Evolutionary conservation across 2,329 filamentous ascomycete species (phyloP).

Genomic region (Mycosphaerella arachidis): DNA sequence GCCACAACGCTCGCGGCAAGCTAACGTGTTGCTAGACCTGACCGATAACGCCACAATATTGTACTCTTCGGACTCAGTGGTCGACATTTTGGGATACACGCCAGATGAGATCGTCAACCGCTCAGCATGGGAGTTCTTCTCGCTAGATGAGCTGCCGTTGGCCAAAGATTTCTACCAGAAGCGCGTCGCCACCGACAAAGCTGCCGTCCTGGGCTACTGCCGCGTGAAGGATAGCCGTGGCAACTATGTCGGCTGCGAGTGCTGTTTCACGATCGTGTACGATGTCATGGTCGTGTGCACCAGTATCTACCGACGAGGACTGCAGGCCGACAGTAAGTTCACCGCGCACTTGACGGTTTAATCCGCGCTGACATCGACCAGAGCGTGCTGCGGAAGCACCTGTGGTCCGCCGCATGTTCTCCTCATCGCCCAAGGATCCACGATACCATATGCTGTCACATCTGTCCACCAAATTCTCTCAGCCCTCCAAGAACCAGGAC

Average conservation of each 20-base stretch:
- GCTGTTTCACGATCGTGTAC: conserved; percentile 83
- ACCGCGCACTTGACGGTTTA: neutral
- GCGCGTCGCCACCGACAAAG: conserved; percentile 74
- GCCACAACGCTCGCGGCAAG: neutral
- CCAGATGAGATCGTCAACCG: conserved; percentile 70
- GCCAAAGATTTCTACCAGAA: conserved; percentile 68
- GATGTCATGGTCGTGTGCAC: conserved; percentile 83
- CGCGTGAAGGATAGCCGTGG: conserved; percentile 65
- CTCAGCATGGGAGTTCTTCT: conserved; percentile 82
- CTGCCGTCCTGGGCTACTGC: conserved; percentile 77
- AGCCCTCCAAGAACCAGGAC: conserved; percentile 51
- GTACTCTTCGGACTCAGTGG: conserved; percentile 77
- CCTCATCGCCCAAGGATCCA: conserved; percentile 74
- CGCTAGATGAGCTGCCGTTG: conserved; percentile 72
- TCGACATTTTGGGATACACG: conserved; percentile 75
- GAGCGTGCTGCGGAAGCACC: conserved; percentile 74
- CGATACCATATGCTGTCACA: conserved; percentile 88
- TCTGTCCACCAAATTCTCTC: conserved; percentile 71
- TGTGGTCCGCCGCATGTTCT: conserved; percentile 72
- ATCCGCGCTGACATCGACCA: conserved; percentile 36
- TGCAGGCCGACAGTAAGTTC: conserved; percentile 68
- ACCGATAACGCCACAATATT: conserved; percentile 71
- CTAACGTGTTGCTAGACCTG: conserved; percentile 53
- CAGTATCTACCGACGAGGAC: conserved; percentile 66
- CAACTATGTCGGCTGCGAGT: conserved; percentile 75